Evolutionary conservation across 352 stramenopile genomes (phyloP), one percentile per base, ranked within the genome.

Genomic region (Phytophthora hibernalis): DNA sequence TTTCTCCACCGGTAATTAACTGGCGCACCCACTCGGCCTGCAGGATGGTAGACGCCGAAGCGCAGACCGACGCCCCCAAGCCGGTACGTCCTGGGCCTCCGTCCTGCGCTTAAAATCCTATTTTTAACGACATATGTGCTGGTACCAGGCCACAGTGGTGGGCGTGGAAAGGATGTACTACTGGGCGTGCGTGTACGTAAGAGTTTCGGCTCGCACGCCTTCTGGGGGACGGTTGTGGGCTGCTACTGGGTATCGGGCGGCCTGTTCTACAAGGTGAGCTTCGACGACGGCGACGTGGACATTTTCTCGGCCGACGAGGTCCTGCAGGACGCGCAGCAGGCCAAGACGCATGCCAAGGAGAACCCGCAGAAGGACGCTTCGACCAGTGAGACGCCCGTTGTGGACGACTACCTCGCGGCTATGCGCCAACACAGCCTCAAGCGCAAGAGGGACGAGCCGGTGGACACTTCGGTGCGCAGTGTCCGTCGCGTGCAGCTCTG

Each of bases 271-370:
- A 94, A 94, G 54, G 70, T 94, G 40, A 82, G 77, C 70, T 94
- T 94, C 58, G 86, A 94, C 35, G 86, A 94, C 40, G 86, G 86
- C 35, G 86, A 94, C 57, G 84, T 94, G 26, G 86, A 94, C 65
- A 80, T 94, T 54, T 68, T 92, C 16, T 70, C 77, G 9, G 69
- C 56, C 2, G 74, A 79, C 6, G 86, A 94, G 69, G 77, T 86
- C 21, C 33, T 82, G 8, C 50, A 72, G 42, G 82, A 91, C 59
- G 43, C 82, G 5, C 65, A 81, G n/a, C 38, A 68, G 54, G 78
- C 78, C 8, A 69, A 68, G 18, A 56, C 53, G 21, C 31, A 71
- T 42, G 37, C 52, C 8, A 52, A 60, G 18, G 75, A 86, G 42
- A 76, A 79, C 40, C 62, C 65, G 20, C 26, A 56, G 15, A 56